These are phyloP conservation scores for Neonectria faginata DNA, from an alignment of 2,329 filamentous ascomycete genomes.

Conservation along the genomic window DNA sequence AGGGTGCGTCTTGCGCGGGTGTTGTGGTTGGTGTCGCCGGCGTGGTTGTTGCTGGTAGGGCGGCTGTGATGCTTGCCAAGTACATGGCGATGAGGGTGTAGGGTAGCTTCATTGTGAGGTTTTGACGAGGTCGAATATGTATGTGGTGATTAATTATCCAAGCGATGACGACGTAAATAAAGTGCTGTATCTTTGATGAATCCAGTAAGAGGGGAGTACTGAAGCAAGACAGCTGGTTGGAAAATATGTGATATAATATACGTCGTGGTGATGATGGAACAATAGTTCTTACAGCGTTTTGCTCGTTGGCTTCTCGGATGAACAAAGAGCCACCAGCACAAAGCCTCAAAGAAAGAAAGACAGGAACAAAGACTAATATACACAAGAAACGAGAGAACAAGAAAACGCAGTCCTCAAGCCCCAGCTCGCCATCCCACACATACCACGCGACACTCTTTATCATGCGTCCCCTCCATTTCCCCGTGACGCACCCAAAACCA, in stretches of 20 bases:
- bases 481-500: conserved; percentile 14
- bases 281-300: neutral
- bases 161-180: neutral
- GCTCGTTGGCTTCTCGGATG: neutral
- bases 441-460: conserved; percentile 23
- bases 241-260: neutral
- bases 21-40: neutral
- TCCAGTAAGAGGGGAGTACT: neutral
- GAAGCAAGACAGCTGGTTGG: neutral
- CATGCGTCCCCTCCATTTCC: conserved; percentile 18
- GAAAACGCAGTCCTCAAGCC: neutral
- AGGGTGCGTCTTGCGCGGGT: neutral
- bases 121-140: neutral
- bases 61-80: conserved; percentile 9
- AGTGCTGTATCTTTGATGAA: too few relatives aligned
- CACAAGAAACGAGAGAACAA: conserved; percentile 10
- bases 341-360: neutral
- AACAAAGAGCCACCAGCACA: neutral
- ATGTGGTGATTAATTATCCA: neutral
- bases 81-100: conserved; percentile 16
- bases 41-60: conserved; percentile 19
- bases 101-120: conserved; percentile 27
- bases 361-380: conserved; percentile 6
- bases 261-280: neutral
- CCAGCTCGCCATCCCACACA: neutral